These are phyloP conservation scores for Scytalidium sp. DNA, from an alignment of 2,329 filamentous ascomycete species.

Conservation along the genomic window DNA sequence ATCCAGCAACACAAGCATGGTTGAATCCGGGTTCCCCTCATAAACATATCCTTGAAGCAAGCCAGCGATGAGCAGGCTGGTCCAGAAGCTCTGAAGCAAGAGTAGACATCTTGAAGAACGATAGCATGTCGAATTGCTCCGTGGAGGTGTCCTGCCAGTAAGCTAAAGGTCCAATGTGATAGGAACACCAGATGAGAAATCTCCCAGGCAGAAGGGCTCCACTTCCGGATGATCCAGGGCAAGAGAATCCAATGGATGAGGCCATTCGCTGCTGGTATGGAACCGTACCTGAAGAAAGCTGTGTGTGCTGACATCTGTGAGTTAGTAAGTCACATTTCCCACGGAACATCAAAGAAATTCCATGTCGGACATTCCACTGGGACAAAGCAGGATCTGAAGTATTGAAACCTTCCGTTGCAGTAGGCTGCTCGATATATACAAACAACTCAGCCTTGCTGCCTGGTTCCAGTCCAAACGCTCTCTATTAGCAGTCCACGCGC, in stretches of 20 bases:
- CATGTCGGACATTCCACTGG: neutral
- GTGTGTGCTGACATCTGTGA: neutral
- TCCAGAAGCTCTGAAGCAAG: too few relatives aligned
- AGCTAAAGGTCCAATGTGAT: neutral
- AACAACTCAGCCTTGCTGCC: conserved; percentile 18
- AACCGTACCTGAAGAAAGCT: neutral
- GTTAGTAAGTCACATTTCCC: neutral
- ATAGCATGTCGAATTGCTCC: too few relatives aligned
- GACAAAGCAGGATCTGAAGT: neutral
- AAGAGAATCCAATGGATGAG: neutral
- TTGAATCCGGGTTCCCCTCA: too few relatives aligned
- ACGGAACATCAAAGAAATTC: neutral
- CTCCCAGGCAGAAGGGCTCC: neutral
- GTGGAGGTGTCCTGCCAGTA: neutral
- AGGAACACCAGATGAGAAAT: neutral
- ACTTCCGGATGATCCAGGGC: neutral
- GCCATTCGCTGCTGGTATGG: neutral
- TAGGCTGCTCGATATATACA: conserved; percentile 17
- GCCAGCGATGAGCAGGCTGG: too few relatives aligned
- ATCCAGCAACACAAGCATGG: too few relatives aligned
- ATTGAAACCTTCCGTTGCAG: conserved; percentile 5
- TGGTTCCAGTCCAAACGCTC: conserved; percentile 15
- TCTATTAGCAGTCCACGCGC: conserved; percentile 1
- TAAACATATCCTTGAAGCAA: too few relatives aligned
- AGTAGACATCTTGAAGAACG: too few relatives aligned